These are phyloP conservation scores for Corynascus novoguineensis DNA, from an alignment of 495 filamentous ascomycete species.

Conservation along the genomic window DNA sequence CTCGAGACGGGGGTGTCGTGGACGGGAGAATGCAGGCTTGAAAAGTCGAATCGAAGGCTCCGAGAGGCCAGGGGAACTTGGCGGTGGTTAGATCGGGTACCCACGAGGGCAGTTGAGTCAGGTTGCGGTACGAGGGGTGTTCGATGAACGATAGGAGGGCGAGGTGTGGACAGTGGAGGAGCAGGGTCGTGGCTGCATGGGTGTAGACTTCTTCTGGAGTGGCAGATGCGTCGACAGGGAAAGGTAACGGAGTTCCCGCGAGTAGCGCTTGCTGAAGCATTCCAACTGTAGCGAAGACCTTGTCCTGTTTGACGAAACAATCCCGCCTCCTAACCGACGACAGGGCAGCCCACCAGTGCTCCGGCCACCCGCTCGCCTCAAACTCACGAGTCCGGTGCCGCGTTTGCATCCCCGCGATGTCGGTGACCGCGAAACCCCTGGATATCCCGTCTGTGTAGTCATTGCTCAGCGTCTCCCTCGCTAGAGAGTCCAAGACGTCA, in stretches of 20 bases:
- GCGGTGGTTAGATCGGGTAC: slow-evolving; percentile 10
- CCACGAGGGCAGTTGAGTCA: slow-evolving; percentile 12
- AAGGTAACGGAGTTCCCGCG: background rate
- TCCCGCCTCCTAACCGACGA: slow-evolving; percentile 6
- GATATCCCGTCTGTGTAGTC: background rate
- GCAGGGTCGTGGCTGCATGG: slow-evolving; percentile 5
- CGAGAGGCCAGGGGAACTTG: slow-evolving; percentile 11
- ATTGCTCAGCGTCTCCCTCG: background rate
- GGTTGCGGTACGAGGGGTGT: slow-evolving; percentile 2
- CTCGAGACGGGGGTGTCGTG: background rate
- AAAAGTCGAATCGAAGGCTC: slow-evolving; percentile 11
- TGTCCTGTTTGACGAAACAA: slow-evolving; percentile 12
- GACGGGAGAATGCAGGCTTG: background rate
- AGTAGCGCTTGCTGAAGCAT: slow-evolving; percentile 12
- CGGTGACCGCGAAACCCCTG: slow-evolving; percentile 7
- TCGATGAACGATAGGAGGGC: slow-evolving; percentile 12
- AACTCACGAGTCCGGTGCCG: background rate
- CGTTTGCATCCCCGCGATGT: slow-evolving; percentile 5
- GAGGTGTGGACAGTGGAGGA: slow-evolving; percentile 9
- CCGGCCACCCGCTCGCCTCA: slow-evolving; percentile 1
- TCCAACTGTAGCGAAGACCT: slow-evolving; percentile 16
- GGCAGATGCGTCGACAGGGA: slow-evolving; percentile 7
- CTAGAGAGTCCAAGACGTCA: slow-evolving; percentile 5
- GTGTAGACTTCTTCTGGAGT: slow-evolving; percentile 12
- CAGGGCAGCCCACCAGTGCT: slow-evolving; percentile 10